Evolutionary conservation across 345 rosid species (phyloP).

Genomic region (Syzygium aromaticum): DNA sequence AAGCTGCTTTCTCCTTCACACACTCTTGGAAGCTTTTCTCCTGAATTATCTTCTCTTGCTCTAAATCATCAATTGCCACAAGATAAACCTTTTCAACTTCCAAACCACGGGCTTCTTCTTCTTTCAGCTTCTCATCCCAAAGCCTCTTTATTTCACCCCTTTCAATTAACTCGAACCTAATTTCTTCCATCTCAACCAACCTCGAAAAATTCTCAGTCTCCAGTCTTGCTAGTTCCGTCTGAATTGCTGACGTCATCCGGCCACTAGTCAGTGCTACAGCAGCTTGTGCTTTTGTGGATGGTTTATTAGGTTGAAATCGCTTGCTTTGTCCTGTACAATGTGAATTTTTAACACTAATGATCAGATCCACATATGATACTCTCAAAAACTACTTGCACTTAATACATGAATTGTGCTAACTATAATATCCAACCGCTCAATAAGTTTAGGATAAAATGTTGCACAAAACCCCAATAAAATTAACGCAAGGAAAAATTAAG

Average conservation of each 20-base stretch:
- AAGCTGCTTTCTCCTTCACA: constrained; percentile 71
- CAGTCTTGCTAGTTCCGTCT: constrained; percentile 48
- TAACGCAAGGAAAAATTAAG: not conserved
- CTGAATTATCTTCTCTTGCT: constrained; percentile 42
- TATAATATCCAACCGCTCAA: not conserved
- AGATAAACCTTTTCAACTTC: constrained; percentile 39
- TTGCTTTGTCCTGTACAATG: constrained; percentile 56
- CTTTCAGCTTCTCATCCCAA: constrained; percentile 61
- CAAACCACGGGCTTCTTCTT: constrained; percentile 36
- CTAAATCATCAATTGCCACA: constrained; percentile 36
- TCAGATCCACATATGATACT: not conserved
- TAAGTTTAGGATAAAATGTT: not conserved
- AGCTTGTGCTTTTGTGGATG: constrained; percentile 75
- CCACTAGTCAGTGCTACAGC: constrained; percentile 78
- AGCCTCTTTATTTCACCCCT: constrained; percentile 49
- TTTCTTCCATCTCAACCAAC: constrained; percentile 49
- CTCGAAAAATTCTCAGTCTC: constrained; percentile 48
- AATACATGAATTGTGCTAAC: not conserved
- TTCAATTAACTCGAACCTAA: constrained; percentile 51
- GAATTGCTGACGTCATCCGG: constrained; percentile 51
- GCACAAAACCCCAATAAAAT: not conserved
- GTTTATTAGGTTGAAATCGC: constrained; percentile 75
- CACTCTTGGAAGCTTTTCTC: constrained; percentile 31
- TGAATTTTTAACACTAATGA: not conserved
- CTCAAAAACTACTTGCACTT: not conserved